A percentile compares a stretch with the other conserved stretches of the same genome.
Conservation (phyloP, 2,329 filamentous ascomycete species). For the Aureobasidium mangrovei region DNA sequence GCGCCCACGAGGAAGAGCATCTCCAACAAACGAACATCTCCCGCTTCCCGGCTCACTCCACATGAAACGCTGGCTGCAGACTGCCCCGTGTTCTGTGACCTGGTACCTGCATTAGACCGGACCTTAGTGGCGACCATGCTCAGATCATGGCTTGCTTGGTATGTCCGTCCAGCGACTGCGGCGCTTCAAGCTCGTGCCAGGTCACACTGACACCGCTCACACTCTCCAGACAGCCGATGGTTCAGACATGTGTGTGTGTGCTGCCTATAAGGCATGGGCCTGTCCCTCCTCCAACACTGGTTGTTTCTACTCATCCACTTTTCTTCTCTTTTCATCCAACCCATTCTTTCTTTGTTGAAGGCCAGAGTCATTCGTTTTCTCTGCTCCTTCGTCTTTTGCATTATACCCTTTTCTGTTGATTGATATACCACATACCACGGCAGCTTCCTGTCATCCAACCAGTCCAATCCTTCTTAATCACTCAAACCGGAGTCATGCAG, state of each 20-base stretch:
- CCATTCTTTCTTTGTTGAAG: constrained; percentile 22
- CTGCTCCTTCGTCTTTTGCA: constrained; percentile 23
- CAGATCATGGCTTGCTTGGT: constrained; percentile 6
- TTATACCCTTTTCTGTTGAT: constrained; percentile 19
- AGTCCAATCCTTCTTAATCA: not conserved
- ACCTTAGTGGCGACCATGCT: constrained; percentile 7
- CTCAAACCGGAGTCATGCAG: constrained; percentile 19
- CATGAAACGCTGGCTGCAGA: constrained; percentile 12
- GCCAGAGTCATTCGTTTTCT: constrained; percentile 39
- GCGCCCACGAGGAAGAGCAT: constrained; percentile 5
- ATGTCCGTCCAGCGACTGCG: constrained; percentile 7
- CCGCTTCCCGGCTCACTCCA: constrained; percentile 3
- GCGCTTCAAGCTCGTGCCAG: constrained; percentile 13
- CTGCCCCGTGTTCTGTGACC: constrained; percentile 7
- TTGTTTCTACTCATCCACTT: constrained; percentile 19
- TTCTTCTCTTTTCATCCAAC: constrained; percentile 19
- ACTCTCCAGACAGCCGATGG: not conserved
- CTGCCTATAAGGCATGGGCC: constrained; percentile 4
- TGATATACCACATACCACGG: constrained; percentile 16
- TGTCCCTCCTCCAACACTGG: constrained; percentile 4
- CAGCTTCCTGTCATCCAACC: constrained; percentile 9
- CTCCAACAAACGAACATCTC: constrained; percentile 4
- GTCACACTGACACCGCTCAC: not conserved
- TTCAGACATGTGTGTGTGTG: not conserved
- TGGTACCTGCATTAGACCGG: constrained; percentile 13